Base-by-base conservation (phyloP, 192 early-diverging fungal genomes). In the Rhizophagus prolifer region DNA sequence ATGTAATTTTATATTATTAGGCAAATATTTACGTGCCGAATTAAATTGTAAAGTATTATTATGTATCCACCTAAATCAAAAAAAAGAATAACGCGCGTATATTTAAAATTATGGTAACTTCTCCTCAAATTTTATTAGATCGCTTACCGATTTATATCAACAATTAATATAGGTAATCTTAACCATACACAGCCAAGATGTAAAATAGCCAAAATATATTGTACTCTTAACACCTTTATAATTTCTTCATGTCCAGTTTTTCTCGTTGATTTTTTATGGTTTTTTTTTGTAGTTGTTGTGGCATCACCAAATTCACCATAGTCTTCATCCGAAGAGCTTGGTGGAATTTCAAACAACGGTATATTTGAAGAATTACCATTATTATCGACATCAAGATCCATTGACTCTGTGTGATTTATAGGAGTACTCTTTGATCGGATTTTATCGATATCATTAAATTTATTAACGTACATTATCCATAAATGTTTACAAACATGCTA, bases 391-490 rank as follows among this genome's bases (percentile, higher is more conserved):
- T 58, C 47, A 72, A 58, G 19, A 9, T 30, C 31, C 44, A 28
- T 31, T 9, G 9, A 44, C 28, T 72, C 46, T 44, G 41, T 44
- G 10, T 38, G 36, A 38, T 7, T 6, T 6, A 0, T 6, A 38
- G 41, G 41, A 44, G 41, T 9, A 72, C 13, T 2, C 6, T 58
- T 26, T 28, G 21, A 16, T 31, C 50, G 16, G 25, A n/a, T 38
- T 72, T 28, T 21, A 38, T 41, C 34, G 25, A 62, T n/a, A 34
- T n/a, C 21, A 44, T 60, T 60, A 16, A 61, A 16, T 65, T 63
- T 66, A 46, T 76, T 76, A 10, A 76, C 58, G 66, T 65, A 76
- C 23, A 76, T 23, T 28, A 66, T 54, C 74, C 74, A 76, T n/a
- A 76, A 36, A 30, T 76, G 74, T 61, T 61, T 62, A 1, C 64